Evolutionary conservation across 2,329 filamentous ascomycete species (phyloP).

Genomic region (Fusarium acutatum): DNA sequence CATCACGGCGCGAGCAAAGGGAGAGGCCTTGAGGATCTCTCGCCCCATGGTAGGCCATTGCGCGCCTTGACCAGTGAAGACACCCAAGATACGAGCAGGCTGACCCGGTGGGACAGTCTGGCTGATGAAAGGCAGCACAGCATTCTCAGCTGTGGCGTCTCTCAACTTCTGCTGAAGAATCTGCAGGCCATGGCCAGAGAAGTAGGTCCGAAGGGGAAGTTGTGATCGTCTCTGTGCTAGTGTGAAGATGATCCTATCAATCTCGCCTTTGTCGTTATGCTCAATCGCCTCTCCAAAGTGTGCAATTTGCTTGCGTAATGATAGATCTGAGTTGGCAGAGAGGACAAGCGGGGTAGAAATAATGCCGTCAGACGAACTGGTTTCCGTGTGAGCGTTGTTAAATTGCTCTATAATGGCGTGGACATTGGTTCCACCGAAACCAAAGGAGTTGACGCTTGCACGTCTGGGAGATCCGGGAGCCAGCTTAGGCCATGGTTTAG

Average conservation of each 20-base stretch:
- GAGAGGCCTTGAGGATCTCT: conserved; percentile 26
- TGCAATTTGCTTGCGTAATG: not conserved
- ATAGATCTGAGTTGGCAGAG: not conserved
- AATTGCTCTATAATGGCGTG: not conserved
- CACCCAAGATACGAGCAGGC: conserved; percentile 19
- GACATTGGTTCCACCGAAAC: not conserved
- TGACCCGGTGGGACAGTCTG: not conserved
- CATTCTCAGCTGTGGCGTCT: not conserved
- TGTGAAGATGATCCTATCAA: not conserved
- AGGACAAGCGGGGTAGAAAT: not conserved
- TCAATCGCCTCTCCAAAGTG: not conserved
- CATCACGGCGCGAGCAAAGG: not conserved
- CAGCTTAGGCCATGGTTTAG: not conserved
- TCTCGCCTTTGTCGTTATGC: not conserved
- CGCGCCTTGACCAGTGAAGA: conserved; percentile 49
- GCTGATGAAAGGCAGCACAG: not conserved
- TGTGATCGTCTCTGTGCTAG: not conserved
- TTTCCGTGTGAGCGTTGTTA: not conserved
- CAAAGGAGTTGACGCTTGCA: not conserved
- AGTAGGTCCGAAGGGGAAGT: not conserved
- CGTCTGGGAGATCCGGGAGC: not conserved
- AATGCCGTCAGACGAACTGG: no score
- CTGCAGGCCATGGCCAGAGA: not conserved
- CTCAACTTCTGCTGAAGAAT: not conserved
- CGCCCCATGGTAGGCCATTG: conserved; percentile 48